A percentile compares a stretch with the other conserved stretches of the same genome.
Evolutionary conservation across 192 early-diverging fungal species (phyloP).

Genomic region (Phycomyces nitens): DNA sequence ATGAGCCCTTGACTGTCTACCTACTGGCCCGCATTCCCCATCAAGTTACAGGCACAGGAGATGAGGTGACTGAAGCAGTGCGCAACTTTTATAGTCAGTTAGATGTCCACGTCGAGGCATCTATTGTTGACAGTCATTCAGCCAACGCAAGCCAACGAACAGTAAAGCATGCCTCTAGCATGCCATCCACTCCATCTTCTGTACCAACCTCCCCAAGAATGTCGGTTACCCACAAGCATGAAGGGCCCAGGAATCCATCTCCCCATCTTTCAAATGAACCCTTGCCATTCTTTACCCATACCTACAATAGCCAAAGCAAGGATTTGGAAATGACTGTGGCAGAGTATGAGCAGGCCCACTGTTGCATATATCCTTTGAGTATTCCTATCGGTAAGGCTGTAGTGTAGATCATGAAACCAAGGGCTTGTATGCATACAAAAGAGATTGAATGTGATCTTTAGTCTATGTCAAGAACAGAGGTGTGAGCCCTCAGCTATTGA

Average conservation of each 20-base stretch:
- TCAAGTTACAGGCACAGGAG: conserved; percentile 18
- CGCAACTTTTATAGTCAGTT: conserved; percentile 45
- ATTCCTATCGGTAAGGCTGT: conserved; percentile 53
- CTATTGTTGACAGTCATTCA: conserved; percentile 37
- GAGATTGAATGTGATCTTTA: neutral
- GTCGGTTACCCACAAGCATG: neutral
- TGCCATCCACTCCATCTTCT: conserved; percentile 3
- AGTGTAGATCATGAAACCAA: neutral
- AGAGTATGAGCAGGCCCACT: conserved; percentile 41
- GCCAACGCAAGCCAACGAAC: conserved; percentile 4
- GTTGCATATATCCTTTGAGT: conserved; percentile 46
- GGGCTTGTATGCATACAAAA: neutral
- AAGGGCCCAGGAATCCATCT: neutral
- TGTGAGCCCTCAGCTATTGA: conserved; percentile 36
- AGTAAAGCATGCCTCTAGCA: conserved; percentile 2
- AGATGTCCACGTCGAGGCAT: conserved; percentile 54
- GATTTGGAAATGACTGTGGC: conserved; percentile 38
- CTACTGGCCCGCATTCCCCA: conserved; percentile 17
- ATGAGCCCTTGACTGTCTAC: conserved; percentile 33
- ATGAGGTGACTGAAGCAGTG: conserved; percentile 26
- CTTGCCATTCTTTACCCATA: conserved; percentile 40
- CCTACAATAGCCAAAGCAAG: conserved; percentile 41
- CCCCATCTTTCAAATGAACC: conserved; percentile 14
- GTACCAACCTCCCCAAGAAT: conserved; percentile 13
- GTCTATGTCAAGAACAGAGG: conserved; percentile 40